phyloP scores from a whole-genome alignment of 768 basidiomycete genomes.

The Kwoniella pini region DNA sequence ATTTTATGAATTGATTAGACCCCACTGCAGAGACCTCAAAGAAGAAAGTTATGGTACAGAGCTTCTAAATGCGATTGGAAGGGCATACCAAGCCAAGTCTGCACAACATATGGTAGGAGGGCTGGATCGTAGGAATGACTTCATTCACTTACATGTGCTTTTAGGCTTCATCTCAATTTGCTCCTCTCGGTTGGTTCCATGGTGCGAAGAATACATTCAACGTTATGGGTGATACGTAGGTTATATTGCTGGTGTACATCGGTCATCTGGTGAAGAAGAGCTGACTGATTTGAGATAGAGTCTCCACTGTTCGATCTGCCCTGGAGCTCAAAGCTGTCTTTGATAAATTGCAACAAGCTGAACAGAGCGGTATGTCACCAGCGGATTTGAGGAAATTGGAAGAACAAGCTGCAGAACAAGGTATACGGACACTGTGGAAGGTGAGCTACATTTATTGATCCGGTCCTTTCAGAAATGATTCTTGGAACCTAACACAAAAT shows the following conservation, averaged over 20 bases:
- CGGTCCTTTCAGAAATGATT: background rate
- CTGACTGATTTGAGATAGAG: conserved; percentile 22
- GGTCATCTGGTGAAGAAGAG: background rate
- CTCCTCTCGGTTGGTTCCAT: conserved; percentile 54
- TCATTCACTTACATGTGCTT: background rate
- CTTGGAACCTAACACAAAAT: background rate
- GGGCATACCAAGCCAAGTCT: conserved; percentile 51
- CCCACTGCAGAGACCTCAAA: conserved; percentile 39
- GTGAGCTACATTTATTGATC: conserved; percentile 24
- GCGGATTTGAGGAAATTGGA: conserved; percentile 54
- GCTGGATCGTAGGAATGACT: background rate
- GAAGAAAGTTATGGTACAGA: conserved; percentile 55
- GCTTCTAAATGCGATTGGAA: conserved; percentile 53
- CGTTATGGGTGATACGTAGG: conserved; percentile 51
- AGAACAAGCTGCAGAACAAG: conserved; percentile 55
- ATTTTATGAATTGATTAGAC: background rate
- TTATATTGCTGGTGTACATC: background rate
- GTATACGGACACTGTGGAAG: conserved; percentile 55
- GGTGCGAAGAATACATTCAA: conserved; percentile 53
- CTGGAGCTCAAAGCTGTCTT: conserved; percentile 56
- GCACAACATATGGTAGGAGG: conserved; percentile 37
- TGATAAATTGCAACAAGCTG: conserved; percentile 53
- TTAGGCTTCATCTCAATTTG: conserved; percentile 51
- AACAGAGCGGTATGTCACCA: conserved; percentile 51
- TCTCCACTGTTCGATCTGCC: conserved; percentile 53